Percentiles rank a stretch among this genome's conserved stretches.
These are phyloP conservation scores for Mycena vitilis DNA, from an alignment of 768 basidiomycete genomes.

Conservation along the genomic window DNA sequence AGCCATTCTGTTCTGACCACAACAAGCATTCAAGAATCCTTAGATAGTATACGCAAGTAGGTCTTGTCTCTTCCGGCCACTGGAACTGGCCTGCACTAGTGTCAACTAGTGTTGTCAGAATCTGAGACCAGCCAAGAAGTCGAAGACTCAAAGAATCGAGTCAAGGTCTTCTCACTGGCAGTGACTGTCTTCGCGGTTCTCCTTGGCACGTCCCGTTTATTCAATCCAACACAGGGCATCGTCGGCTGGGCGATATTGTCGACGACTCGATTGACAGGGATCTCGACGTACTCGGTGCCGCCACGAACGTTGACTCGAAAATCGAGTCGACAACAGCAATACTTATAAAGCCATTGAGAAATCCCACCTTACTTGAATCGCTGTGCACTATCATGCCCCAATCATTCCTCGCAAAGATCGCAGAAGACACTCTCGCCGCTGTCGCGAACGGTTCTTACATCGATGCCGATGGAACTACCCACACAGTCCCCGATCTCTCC, in stretches of 20 bases:
- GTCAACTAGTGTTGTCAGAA: too few species aligned
- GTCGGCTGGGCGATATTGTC: not conserved
- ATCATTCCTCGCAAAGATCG: slow-evolving; percentile 45
- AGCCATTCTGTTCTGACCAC: too few species aligned
- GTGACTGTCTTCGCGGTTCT: not conserved
- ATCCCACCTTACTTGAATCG: not conserved
- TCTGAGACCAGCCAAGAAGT: too few species aligned
- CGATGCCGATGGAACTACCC: slow-evolving; percentile 43
- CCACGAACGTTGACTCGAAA: slow-evolving; percentile 10
- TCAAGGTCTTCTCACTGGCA: too few species aligned
- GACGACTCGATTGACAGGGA: slow-evolving; percentile 1
- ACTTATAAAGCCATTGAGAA: not conserved
- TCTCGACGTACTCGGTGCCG: slow-evolving; percentile 19
- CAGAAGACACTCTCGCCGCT: slow-evolving; percentile 55
- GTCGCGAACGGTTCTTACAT: slow-evolving; percentile 53
- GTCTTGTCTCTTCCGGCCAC: too few species aligned
- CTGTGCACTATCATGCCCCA: slow-evolving; percentile 14
- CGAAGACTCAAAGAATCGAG: too few species aligned
- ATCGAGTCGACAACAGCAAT: not conserved
- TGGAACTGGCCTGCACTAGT: too few species aligned
- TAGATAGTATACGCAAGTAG: too few species aligned
- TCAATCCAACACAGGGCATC: not conserved
- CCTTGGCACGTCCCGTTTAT: not conserved
- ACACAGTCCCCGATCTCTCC: slow-evolving; percentile 48
- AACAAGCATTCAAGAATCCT: too few species aligned